phyloP scores from a whole-genome alignment of 257 asterid species.

The Salvia miltiorrhiza region DNA sequence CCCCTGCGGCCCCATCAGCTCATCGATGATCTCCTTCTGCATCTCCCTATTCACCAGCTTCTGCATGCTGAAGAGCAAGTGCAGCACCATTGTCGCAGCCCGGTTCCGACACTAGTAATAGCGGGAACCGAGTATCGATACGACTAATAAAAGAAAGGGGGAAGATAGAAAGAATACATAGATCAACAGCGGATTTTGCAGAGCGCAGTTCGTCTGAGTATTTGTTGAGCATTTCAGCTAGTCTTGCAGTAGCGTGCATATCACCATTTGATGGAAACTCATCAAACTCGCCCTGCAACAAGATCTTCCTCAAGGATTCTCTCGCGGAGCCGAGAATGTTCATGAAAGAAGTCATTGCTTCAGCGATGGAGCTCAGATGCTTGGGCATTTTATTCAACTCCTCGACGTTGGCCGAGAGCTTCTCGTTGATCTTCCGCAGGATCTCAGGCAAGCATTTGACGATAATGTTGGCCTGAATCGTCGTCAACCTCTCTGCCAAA shows the following conservation, averaged over 20 bases:
- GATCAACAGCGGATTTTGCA: background rate
- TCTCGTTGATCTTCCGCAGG: constrained; percentile 29
- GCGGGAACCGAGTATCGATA: too few relatives aligned
- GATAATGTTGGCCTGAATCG: constrained; percentile 33
- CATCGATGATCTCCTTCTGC: constrained; percentile 25
- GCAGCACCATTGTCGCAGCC: too few relatives aligned
- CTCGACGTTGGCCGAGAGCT: constrained; percentile 23
- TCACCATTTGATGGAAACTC: constrained; percentile 25
- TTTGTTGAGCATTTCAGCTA: constrained; percentile 23
- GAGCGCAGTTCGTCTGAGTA: constrained; percentile 12
- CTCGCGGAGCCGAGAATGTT: constrained; percentile 17
- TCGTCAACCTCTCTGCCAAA: constrained; percentile 29
- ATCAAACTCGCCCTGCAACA: constrained; percentile 29
- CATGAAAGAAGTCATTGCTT: constrained; percentile 32
- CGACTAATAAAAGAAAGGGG: too few relatives aligned
- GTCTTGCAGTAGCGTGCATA: constrained; percentile 29
- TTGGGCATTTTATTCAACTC: too few relatives aligned
- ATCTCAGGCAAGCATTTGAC: constrained; percentile 34
- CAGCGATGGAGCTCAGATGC: constrained; percentile 20
- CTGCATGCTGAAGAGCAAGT: constrained; percentile 22
- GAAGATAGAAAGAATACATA: too few relatives aligned
- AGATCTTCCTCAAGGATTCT: constrained; percentile 31
- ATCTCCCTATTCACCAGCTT: constrained; percentile 32
- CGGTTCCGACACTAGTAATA: too few relatives aligned
- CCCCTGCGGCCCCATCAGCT: constrained; percentile 31